A percentile compares a stretch with the other conserved stretches of the same genome.
Evolutionary conservation across 345 rosid species (phyloP).

Genomic region (Nephelium lappaceum): DNA sequence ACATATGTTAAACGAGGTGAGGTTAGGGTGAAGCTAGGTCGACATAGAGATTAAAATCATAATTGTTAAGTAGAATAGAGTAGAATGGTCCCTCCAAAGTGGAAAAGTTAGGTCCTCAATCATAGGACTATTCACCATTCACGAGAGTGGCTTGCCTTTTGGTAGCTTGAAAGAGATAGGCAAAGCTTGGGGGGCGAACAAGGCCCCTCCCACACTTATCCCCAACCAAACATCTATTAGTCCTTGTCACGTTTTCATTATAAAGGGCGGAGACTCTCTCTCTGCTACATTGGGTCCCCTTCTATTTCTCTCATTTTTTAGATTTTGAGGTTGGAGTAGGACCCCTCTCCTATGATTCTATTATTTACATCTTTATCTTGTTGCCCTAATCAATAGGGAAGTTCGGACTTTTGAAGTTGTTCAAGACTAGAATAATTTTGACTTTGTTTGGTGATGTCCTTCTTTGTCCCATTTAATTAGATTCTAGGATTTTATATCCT

Average conservation of each 20-base stretch:
- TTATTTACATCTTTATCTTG: no score
- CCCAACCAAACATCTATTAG: neutral
- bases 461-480: no score
- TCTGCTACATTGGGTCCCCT: no score
- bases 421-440: no score
- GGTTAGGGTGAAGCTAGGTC: neutral
- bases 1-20: neutral
- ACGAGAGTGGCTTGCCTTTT: neutral
- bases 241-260: neutral
- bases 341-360: neutral
- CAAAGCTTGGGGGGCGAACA: neutral
- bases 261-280: no score
- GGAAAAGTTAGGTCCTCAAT: neutral
- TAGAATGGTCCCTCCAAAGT: neutral
- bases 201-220: neutral
- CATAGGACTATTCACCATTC: neutral
- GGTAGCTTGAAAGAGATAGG: neutral
- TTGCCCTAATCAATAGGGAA: neutral
- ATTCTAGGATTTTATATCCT: no score
- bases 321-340: neutral
- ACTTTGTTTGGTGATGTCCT: no score
- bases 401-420: no score
- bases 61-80: neutral
- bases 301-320: no score
- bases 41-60: neutral